phyloP scores from a whole-genome alignment of 1,284 basidiomycete species.

The Athelia sp. region DNA sequence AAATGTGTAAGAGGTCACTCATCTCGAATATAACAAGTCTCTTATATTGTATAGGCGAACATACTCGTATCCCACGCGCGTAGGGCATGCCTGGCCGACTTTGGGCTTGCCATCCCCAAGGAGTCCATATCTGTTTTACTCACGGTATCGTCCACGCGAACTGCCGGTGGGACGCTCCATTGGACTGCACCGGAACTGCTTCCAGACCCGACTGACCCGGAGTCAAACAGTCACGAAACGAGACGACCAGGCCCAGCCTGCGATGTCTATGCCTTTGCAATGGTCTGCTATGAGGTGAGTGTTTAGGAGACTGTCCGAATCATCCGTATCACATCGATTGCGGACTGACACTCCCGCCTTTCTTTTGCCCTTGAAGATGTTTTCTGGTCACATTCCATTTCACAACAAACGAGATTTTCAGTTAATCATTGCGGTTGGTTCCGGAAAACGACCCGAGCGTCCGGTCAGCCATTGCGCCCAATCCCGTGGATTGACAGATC shows the following conservation, averaged over 20 bases:
- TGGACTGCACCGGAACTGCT: not conserved
- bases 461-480: not conserved
- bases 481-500: not conserved
- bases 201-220: not conserved
- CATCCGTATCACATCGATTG: too few species aligned
- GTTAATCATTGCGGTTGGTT: not conserved
- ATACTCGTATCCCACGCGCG: not conserved
- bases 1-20: not conserved
- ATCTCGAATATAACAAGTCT: too few species aligned
- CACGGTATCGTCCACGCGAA: too few species aligned
- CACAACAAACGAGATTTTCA: not conserved
- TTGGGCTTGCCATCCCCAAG: not conserved
- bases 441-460: not conserved
- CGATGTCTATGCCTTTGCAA: not conserved
- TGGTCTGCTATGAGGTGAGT: not conserved
- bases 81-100: not conserved
- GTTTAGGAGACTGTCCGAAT: too few species aligned
- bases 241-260: not conserved
- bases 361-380: not conserved
- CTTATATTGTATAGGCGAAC: not conserved
- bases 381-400: not conserved
- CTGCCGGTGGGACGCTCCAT: not conserved
- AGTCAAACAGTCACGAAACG: not conserved
- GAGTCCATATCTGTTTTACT: not conserved
- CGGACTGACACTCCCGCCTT: too few species aligned